Conservation (phyloP, 768 basidiomycete species). For the Boletus speciosus region DNA sequence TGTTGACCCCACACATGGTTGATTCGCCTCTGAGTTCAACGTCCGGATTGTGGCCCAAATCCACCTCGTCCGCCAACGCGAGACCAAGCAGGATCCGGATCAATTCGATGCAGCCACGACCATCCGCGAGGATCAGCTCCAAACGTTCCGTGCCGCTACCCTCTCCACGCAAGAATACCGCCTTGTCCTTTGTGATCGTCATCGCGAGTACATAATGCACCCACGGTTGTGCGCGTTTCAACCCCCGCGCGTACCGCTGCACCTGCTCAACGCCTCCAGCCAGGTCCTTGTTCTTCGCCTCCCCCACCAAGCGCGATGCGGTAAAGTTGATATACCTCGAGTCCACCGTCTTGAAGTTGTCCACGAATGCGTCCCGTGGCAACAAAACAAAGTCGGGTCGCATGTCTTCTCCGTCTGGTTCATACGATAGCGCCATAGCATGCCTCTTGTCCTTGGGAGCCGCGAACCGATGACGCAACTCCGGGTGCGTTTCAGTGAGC, state of each 20-base stretch:
- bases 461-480: conserved; percentile 10
- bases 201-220: conserved; percentile 5
- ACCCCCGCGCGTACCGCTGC: background rate
- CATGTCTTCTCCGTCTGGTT: conserved; percentile 3
- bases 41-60: background rate
- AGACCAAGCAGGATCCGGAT: conserved; percentile 14
- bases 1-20: no score
- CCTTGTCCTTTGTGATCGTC: background rate
- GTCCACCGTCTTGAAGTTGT: no score
- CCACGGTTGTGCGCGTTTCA: conserved; percentile 4
- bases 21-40: no score
- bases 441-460: background rate
- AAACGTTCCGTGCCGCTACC: background rate
- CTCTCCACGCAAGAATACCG: conserved; percentile 4
- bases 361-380: background rate
- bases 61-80: background rate
- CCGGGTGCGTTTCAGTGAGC: background rate
- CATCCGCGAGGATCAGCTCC: conserved; percentile 1
- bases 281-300: conserved; percentile 2
- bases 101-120: conserved; percentile 11
- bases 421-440: conserved; percentile 7
- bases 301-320: conserved; percentile 3
- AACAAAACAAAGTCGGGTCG: conserved; percentile 13
- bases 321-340: background rate
- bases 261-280: background rate